phyloP scores from a whole-genome alignment of 345 rosid species.

The Garcia nutans region DNA sequence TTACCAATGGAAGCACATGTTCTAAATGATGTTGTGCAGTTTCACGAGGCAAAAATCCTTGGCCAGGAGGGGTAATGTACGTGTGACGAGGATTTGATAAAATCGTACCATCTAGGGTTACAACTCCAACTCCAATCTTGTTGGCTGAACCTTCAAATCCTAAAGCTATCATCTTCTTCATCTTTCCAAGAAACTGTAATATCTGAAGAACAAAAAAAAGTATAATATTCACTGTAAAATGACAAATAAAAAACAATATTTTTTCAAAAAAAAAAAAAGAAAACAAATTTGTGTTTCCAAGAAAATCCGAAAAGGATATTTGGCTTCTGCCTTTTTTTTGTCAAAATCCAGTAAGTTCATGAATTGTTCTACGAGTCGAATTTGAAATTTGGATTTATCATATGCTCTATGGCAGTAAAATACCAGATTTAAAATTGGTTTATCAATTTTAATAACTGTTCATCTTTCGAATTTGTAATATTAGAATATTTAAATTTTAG shows the following conservation, averaged over 20 bases:
- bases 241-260: too few species aligned
- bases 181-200: constrained; percentile 15
- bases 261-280: background rate
- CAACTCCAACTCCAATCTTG: constrained; percentile 92
- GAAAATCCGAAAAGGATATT: background rate
- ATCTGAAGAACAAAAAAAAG: background rate
- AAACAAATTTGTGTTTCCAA: background rate
- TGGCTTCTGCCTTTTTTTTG: too few species aligned
- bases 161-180: constrained; percentile 76
- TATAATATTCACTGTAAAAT: background rate
- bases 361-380: too few species aligned
- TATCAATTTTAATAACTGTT: too few species aligned
- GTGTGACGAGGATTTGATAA: constrained; percentile 94
- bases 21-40: constrained; percentile 91
- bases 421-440: too few species aligned
- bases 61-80: constrained; percentile 93
- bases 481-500: too few species aligned
- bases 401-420: too few species aligned
- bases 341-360: too few species aligned
- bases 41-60: constrained; percentile 93
- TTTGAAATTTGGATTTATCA: too few species aligned
- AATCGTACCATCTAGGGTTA: constrained; percentile 72
- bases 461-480: too few species aligned
- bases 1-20: constrained; percentile 76
- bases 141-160: constrained; percentile 97